These are phyloP conservation scores for Henckelia pumila DNA, from an alignment of 257 asterid species.

Conservation along the genomic window DNA sequence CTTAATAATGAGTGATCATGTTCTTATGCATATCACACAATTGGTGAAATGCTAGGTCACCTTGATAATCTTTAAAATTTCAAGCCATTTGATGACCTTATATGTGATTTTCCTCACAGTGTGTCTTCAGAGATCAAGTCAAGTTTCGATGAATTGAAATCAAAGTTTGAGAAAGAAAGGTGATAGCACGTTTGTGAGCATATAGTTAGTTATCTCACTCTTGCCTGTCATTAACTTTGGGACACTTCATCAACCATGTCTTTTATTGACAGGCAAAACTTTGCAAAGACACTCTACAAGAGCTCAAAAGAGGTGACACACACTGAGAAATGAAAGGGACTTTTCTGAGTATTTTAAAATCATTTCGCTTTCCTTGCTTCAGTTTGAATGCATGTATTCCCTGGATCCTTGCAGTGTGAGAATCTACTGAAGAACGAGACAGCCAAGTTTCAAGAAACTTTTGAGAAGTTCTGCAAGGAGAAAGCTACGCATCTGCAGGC, in stretches of 20 bases:
- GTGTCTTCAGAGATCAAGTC: slow-evolving; percentile 74
- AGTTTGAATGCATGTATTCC: slow-evolving; percentile 22
- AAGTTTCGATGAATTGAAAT: slow-evolving; percentile 65
- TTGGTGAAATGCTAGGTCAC: slow-evolving; percentile 15
- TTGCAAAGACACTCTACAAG: slow-evolving; percentile 77
- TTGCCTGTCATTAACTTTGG: slow-evolving; percentile 16
- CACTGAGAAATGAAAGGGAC: slow-evolving; percentile 16
- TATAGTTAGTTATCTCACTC: slow-evolving; percentile 1
- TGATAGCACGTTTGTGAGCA: slow-evolving; percentile 31
- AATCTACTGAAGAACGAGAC: slow-evolving; percentile 67
- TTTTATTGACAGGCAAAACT: slow-evolving; percentile 62
- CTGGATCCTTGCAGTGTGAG: slow-evolving; percentile 69
- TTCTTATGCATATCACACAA: slow-evolving; percentile 10
- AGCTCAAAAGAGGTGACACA: slow-evolving; percentile 82
- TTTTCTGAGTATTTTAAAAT: slow-evolving; percentile 20
- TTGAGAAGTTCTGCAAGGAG: slow-evolving; percentile 74
- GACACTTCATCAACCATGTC: slow-evolving; percentile 22
- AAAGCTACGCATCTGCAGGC: slow-evolving; percentile 66
- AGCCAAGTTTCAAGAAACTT: slow-evolving; percentile 57
- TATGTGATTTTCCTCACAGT: slow-evolving; percentile 40
- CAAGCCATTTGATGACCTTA: not conserved
- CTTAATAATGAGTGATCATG: not conserved
- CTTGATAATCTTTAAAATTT: not conserved
- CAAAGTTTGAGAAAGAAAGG: slow-evolving; percentile 91
- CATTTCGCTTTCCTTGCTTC: slow-evolving; percentile 23